Base-by-base conservation (phyloP, 2,329 filamentous ascomycete species). In the Clarireedia hainanense region DNA sequence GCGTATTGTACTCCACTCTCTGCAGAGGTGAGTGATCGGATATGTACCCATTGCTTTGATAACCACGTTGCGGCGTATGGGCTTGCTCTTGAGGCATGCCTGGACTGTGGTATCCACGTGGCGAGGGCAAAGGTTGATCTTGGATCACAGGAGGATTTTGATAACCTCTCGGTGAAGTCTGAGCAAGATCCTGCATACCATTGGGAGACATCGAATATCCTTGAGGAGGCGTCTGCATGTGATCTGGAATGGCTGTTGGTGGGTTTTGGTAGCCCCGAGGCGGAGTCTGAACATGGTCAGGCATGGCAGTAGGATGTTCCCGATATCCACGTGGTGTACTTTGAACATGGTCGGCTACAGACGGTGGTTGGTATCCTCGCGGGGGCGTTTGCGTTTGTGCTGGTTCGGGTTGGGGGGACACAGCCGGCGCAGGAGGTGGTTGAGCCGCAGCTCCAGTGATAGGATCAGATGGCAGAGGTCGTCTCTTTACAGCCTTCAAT, bases 391-490 rank as follows among this genome's bases (percentile, higher is more conserved):
- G 75, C 20, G 70, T 63, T 47, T 74, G 72, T 43, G 79, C 76
- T 15, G 71, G 30, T 34, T 34, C 68, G 42, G 71, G 64, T 7
- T 69, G 49, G 17, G 78, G 73, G 46, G 75, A 68, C 61, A 81
- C 77, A 61, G 37, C 56, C 65, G 67, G 50, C 17, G 78, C 73
- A 47, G 75, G 68, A 61, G 81, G 56, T 66, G 66, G 46, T 61
- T 73, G 58, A 65, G 67, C 51, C 7, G 60, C 61, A 42, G 66
- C 68, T 26, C 71, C 75, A 34, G 87, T 80, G 34, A 66, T 57
- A 14, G 90, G 89, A 68, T 94, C 89, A 1, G 83, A 85, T 0
- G 92, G 91, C 40, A 96, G 74, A 20, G 92, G 92, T 36, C 92
- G 81, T 62, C 92, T 81, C 75, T 92, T 96, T 47, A 95, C 82